Base-by-base conservation (phyloP, 768 basidiomycete species). In the Strobilomyces dryophilus region DNA sequence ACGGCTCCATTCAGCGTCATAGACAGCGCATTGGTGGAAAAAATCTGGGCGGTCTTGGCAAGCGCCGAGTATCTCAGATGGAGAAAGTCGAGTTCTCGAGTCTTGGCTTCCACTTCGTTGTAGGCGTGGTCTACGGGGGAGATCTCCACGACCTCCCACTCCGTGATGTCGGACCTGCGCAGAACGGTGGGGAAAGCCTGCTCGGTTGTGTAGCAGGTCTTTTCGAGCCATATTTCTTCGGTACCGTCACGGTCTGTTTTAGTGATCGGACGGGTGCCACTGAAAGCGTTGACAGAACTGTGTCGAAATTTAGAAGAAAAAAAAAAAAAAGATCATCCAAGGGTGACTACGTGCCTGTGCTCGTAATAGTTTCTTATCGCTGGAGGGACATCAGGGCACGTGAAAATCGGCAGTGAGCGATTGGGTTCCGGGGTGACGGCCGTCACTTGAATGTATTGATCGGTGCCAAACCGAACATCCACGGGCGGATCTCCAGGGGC, bases 151-250 rank as follows among this genome's bases (percentile, higher is more conserved):
- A 86, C 72, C 41, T 84, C 80, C 41, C 83, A 70, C 35, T 79
- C 82, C 29, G 92, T 74, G 40, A 98, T 82, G 64, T 97, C 94
- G 1, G 92, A 93, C 21, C 95, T 82, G 31, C 89, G 83, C 35
- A 98, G 79, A 3, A 98, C 89, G 0, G 93, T 94, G 0, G 95
- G 95, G 72, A 95, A 94, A 4, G 82, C 78, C 60, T 92, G 89
- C 68, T 94, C 91, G 0, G 91, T 93, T 4, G 85, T 89, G 65
- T 82, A 87, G 61, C 81, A 85, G 0, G 89, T 92, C 74, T 95
- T 98, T 66, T 97, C 94, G 0, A 86, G 71, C 93, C 93, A 97
- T 1, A 79, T 68, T 66, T 91, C 88, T 65, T 89, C 86, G 27
- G 72, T 74, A 8, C 84, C 83, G 58, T 89, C 84, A 26, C 80